Base-by-base conservation (phyloP, 2,329 filamentous ascomycete species). In the Amesomyces nigricolor region DNA sequence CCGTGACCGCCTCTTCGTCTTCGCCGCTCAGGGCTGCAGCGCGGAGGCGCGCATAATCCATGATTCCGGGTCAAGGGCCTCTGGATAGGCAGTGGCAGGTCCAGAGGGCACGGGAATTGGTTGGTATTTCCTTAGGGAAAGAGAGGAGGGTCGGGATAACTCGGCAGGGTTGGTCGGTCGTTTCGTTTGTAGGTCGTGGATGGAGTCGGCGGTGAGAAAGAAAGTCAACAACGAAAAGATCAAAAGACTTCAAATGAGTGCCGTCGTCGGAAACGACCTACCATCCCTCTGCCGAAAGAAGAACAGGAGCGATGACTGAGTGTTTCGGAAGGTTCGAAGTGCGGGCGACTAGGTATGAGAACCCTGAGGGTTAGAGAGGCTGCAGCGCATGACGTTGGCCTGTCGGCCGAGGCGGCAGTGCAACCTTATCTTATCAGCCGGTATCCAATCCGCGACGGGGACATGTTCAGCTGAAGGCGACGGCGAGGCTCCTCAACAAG, bases 1-100 rank as follows among this genome's bases (percentile, higher is more conserved):
- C 94, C 0, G 94, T 99, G 54, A 99, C 94, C 42, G 94, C 94
- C 72, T 97, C 94, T 71, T 97, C 94, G 64, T 95, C 90, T 58
- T 91, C 88, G 62, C 89, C 89, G 55, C 81, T 84, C 75, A 99
- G 82, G 26, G 94, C 94, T 65, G 90, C 88, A 63, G 92, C 91
- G 67, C 90, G 88, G 62, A 99, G 78, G 67, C 86, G 82, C 37
- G 84, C 81, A 66, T 87, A 87, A 70, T 89, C 85, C 85, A 89
- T 89, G 32, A 22, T 43, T 5, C 5, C n/a, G 3, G 26, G 42
- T 44, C 22, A 26, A 5, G 22, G 22, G 22, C 22, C 22, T 26
- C 7, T 44, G 42, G 7, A 44, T 4, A 35, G 32, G 32, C 9
- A 13, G 32, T 13, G 3, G 32, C 9, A 35, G 32, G 32, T 13